Conservation (phyloP, 352 stramenopile species). For the Phytophthora macrochlamydospora region DNA sequence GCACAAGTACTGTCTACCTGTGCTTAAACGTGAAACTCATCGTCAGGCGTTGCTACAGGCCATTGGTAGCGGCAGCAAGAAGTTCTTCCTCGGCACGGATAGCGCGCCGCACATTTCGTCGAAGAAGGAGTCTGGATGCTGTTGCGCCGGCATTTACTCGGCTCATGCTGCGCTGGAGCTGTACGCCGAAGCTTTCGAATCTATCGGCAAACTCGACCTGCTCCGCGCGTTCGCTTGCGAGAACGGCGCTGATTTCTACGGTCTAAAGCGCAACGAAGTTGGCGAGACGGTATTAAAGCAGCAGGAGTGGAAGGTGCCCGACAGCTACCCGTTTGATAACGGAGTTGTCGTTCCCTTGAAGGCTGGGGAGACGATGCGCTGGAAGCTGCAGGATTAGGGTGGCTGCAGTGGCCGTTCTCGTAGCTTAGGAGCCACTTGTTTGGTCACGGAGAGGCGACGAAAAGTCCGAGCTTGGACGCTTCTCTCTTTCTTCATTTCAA, state of each 20-base stretch:
- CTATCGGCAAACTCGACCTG: slow-evolving; percentile 90
- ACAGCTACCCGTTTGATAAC: slow-evolving; percentile 91
- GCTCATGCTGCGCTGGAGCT: slow-evolving; percentile 96
- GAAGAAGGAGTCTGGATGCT: slow-evolving; percentile 92
- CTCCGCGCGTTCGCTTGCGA: slow-evolving; percentile 95
- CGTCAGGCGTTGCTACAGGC: slow-evolving; percentile 91
- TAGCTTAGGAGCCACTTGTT: neutral
- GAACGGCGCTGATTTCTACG: slow-evolving; percentile 97
- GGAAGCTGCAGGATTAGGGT: slow-evolving; percentile 65
- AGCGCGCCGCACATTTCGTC: slow-evolving; percentile 94
- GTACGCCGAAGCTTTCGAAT: slow-evolving; percentile 98
- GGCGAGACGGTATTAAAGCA: slow-evolving; percentile 88
- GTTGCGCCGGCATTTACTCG: slow-evolving; percentile 98
- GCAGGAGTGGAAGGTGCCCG: slow-evolving; percentile 91
- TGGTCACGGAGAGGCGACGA: slow-evolving; percentile 23
- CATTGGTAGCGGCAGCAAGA: slow-evolving; percentile 90
- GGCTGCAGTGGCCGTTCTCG: neutral
- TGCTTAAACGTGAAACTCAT: slow-evolving; percentile 97
- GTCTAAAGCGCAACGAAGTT: slow-evolving; percentile 88
- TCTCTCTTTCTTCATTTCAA: slow-evolving; percentile 71
- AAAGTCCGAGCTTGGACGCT: slow-evolving; percentile 48
- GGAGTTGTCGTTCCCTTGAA: slow-evolving; percentile 91
- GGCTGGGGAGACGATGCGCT: slow-evolving; percentile 92
- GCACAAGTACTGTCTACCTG: slow-evolving; percentile 99
- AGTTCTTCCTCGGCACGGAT: slow-evolving; percentile 99